Conservation (phyloP, 306 rosid species). For the Begonia loranthoides region DNA sequence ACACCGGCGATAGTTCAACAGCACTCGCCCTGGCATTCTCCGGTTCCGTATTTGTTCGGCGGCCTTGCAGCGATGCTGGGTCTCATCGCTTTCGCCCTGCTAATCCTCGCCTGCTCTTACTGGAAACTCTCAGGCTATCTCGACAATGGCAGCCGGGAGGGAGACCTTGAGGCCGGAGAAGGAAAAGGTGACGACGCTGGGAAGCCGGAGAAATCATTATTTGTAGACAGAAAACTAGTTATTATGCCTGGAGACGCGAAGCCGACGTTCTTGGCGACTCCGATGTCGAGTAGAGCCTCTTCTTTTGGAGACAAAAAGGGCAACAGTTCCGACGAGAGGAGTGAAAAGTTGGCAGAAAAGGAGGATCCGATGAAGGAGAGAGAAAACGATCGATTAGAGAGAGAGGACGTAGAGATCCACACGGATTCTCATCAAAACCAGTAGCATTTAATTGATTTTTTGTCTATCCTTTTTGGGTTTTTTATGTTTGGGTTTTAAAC, state of each 20-base stretch:
- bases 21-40: conserved; percentile 95
- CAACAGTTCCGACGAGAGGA: conserved; percentile 17
- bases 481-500: neutral
- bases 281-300: conserved; percentile 49
- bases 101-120: conserved; percentile 89
- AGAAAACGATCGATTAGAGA: neutral
- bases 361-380: conserved; percentile 11
- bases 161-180: conserved; percentile 56
- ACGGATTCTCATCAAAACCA: conserved; percentile 12
- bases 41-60: conserved; percentile 88
- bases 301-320: conserved; percentile 36
- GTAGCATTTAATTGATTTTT: conserved; percentile 6
- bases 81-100: conserved; percentile 84
- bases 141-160: conserved; percentile 18
- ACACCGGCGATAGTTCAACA: conserved; percentile 18
- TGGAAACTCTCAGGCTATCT: conserved; percentile 91
- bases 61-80: conserved; percentile 94
- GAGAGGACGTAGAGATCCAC: conserved; percentile 8
- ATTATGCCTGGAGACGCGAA: conserved; percentile 87
- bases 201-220: conserved; percentile 25
- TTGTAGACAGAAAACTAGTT: conserved; percentile 74
- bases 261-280: conserved; percentile 90
- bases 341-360: conserved; percentile 23
- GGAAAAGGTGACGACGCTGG: conserved; percentile 19
- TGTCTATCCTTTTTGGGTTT: neutral